Conservation (phyloP, 2,329 filamentous ascomycete species). For the Pseudohalonectria lignicola region DNA sequence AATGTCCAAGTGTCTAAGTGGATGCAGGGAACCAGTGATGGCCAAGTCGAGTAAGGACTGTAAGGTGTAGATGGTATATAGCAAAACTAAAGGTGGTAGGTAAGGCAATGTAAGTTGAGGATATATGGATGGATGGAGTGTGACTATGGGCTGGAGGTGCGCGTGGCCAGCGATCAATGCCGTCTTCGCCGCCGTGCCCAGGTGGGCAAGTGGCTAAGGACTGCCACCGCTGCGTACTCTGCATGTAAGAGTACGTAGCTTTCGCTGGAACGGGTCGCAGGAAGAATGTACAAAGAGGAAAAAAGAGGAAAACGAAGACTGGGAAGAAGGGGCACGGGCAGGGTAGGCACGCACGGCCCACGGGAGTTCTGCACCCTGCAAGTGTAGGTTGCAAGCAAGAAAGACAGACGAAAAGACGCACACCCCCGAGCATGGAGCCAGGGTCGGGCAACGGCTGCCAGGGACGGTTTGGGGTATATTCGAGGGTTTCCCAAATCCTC, state of each 20-base stretch:
- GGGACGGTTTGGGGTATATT: constrained; percentile 9
- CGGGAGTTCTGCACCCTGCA: not conserved
- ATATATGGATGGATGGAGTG: constrained; percentile 4
- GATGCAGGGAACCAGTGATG: constrained; percentile 3
- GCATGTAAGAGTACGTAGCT: not conserved
- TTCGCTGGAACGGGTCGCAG: no score
- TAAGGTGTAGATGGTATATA: constrained; percentile 10
- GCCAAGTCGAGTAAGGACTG: constrained; percentile 9
- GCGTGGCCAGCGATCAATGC: constrained; percentile 14
- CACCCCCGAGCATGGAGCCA: not conserved
- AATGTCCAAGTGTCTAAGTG: not conserved
- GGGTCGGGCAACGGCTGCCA: constrained; percentile 6
- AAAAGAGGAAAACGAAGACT: not conserved
- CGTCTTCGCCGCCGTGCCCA: constrained; percentile 2
- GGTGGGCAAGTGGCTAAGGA: not conserved
- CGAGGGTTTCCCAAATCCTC: not conserved
- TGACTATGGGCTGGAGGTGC: constrained; percentile 6
- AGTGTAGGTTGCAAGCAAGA: not conserved
- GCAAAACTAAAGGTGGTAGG: constrained; percentile 9
- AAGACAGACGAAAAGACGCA: not conserved
- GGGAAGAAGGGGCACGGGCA: not conserved
- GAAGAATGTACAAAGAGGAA: not conserved
- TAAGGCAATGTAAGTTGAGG: constrained; percentile 10
- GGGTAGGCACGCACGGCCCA: not conserved
- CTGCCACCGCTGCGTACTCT: no score